Conservation (phyloP, 495 filamentous ascomycete genomes). For the Penicillium robsamsonii region DNA sequence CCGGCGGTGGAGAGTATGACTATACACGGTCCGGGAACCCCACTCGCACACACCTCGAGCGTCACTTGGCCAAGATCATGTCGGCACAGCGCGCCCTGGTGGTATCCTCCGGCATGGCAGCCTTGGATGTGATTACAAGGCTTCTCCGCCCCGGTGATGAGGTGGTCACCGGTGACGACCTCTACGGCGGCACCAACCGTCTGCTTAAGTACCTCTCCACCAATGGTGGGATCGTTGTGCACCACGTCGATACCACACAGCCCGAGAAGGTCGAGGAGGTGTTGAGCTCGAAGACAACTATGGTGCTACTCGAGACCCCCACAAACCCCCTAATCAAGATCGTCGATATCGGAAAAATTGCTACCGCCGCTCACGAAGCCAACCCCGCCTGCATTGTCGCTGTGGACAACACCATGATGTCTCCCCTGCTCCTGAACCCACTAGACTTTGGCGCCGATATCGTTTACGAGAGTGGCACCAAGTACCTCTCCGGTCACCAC, state of each 20-base stretch:
- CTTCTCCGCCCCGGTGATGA: constrained; percentile 91
- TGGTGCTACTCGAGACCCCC: constrained; percentile 95
- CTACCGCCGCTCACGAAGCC: constrained; percentile 67
- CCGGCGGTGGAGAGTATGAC: constrained; percentile 84
- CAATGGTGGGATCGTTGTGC: constrained; percentile 84
- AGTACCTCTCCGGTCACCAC: constrained; percentile 97
- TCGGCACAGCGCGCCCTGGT: constrained; percentile 85
- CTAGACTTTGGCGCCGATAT: constrained; percentile 93
- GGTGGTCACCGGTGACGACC: constrained; percentile 92
- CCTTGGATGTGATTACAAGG: constrained; percentile 94
- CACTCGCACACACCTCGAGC: constrained; percentile 91
- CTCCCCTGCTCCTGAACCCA: constrained; percentile 85
- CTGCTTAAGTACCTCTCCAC: constrained; percentile 87
- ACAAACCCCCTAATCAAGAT: constrained; percentile 99
- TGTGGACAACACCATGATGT: constrained; percentile 99
- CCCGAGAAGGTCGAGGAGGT: constrained; percentile 64
- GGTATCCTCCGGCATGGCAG: constrained; percentile 95
- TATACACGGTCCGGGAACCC: constrained; percentile 97
- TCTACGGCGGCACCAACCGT: constrained; percentile 95
- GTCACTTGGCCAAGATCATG: constrained; percentile 99
- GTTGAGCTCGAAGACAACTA: constrained; percentile 75
- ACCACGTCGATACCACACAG: constrained; percentile 91
- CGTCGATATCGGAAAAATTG: constrained; percentile 80
- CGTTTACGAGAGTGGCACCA: constrained; percentile 95
- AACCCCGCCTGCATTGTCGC: constrained; percentile 82